Conservation (phyloP, 768 basidiomycete species). For the Coprinopsis sp. region DNA sequence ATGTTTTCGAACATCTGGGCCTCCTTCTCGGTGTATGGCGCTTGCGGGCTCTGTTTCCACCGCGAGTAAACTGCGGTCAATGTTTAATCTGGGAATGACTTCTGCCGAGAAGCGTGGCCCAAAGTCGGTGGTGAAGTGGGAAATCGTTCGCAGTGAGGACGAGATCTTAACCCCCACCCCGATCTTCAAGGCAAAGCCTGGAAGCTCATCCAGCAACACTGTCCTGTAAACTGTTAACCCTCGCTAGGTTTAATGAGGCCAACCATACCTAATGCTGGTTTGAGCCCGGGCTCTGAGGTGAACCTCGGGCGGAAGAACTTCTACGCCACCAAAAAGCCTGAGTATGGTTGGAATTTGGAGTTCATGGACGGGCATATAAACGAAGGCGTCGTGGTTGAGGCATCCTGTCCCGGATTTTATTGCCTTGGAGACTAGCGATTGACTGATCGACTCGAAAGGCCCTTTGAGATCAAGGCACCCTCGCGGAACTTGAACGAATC, state of each 20-base stretch:
- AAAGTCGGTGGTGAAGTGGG: constrained; percentile 54
- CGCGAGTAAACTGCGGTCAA: constrained; percentile 37
- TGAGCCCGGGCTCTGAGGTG: constrained; percentile 41
- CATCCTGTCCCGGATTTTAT: constrained; percentile 22
- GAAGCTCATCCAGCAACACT: constrained; percentile 41
- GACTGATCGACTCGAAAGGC: constrained; percentile 35
- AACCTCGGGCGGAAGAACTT: constrained; percentile 38
- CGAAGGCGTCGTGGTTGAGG: constrained; percentile 21
- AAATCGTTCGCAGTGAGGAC: constrained; percentile 53
- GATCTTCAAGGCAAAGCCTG: constrained; percentile 44
- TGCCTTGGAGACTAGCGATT: constrained; percentile 30
- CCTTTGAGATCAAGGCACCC: constrained; percentile 37
- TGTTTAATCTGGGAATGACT: constrained; percentile 43
- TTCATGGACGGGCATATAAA: constrained; percentile 51
- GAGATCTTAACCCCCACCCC: constrained; percentile 55
- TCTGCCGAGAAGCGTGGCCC: constrained; percentile 52
- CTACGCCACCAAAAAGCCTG: constrained; percentile 38
- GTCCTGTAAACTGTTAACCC: constrained; percentile 30
- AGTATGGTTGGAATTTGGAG: constrained; percentile 43
- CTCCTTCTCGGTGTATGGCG: constrained; percentile 37
- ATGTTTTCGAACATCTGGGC: constrained; percentile 48
- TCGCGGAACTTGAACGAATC: constrained; percentile 40
- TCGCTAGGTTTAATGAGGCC: neutral
- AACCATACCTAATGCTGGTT: constrained; percentile 47
- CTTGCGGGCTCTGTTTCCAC: constrained; percentile 49